Base-by-base conservation (phyloP, 2,329 filamentous ascomycete species). In the Fusarium sp. region DNA sequence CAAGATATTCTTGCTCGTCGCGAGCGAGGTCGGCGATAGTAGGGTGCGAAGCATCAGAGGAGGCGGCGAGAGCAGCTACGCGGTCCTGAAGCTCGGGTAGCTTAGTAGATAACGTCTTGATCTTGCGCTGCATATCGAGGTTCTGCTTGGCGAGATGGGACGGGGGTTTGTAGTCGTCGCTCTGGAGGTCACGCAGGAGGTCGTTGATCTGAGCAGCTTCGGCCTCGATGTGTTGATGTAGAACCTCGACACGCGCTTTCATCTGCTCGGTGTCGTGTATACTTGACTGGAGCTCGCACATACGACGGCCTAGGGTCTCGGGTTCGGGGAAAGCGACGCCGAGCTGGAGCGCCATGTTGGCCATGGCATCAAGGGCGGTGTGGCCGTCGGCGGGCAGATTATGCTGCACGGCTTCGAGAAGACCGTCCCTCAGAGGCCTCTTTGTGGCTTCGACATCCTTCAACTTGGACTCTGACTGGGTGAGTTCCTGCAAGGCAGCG, bases 41-140 rank as follows among this genome's bases (percentile, higher is more conserved):
- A 9, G 86, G 81, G 3, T 82, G 78, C 3, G 81, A 80, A n/a
- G 73, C 74, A 16, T 78, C 59, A 13, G 79, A 70, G 6, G 76
- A 74, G 27, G 76, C 72, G 53, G 79, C 78, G 4, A 86, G 74
- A 3, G 83, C 77, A 61, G 83, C 76, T 69, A 88, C 81, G 43
- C 85, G 85, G 59, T 90, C 87, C 50, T 83, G 74, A 31, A 79
- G 72, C 75, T 96, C 93, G 15, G 88, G 88, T 2, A 95, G 83
- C 72, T 91, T 91, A 3, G 89, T 82, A 13, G 86, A 82, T 39
- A 93, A 83, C n/a, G 88, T 81, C 77, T 94, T 94, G 51, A 91
- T 88, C 60, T 86, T 89, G 58, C 92, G 89, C 69, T 91, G 89
- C 80, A 92, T 88, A 53, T 96, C 91, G 5, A 91, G 85, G n/a